Evolutionary conservation across 176 grass and related monocot genomes (phyloP), one percentile per base, ranked within the genome.

Genomic region (Dactylis glomerata): DNA sequence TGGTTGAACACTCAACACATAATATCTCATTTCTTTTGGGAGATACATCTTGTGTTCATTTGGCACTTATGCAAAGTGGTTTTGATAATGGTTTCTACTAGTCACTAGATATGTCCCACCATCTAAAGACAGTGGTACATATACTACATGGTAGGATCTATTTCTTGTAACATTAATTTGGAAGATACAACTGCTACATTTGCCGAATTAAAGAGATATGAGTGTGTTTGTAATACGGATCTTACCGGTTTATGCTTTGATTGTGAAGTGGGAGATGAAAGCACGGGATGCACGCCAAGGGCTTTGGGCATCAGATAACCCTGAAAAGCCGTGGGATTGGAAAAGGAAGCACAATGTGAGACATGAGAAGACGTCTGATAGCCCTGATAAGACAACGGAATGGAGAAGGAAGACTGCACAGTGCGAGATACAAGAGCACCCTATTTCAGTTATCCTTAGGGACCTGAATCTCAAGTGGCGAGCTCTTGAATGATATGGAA

Each of bases 261-360:
- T 56, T 58, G 30, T 65, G 63, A 85, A 90, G 88, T 90, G 88
- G 88, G 22, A 90, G 44, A 65, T 78, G 19, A 46, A 83, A 78
- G 88, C 83, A 11, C 37, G 17, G 3, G 38, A 16, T 12, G 84
- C 79, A 42, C 54, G 84, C 6, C 67, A 20, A 66, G 88, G 88
- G 22, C 73, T 90, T 38, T 90, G 88, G 88, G 64, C 24, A 28
- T 65, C 23, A 34, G 19, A 64, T 24, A 79, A 90, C 79, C 88
- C 84, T 15, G 88, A 83, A 74, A 79, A 83, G 42, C 84, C 80
- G 2, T 90, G 88, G 88, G 51, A 90, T 2, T 90, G 83, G 83
- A 90, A 79, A 46, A 90, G 45, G 26, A 73, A 72, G 17, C 70
- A 84, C 50, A 82, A 82, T 19, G 41, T 38, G 41, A 22, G 50